Evolutionary conservation across 1,139 yeast species (phyloP), one percentile per base, ranked within the genome.

Genomic region (Hansenula sp.): DNA sequence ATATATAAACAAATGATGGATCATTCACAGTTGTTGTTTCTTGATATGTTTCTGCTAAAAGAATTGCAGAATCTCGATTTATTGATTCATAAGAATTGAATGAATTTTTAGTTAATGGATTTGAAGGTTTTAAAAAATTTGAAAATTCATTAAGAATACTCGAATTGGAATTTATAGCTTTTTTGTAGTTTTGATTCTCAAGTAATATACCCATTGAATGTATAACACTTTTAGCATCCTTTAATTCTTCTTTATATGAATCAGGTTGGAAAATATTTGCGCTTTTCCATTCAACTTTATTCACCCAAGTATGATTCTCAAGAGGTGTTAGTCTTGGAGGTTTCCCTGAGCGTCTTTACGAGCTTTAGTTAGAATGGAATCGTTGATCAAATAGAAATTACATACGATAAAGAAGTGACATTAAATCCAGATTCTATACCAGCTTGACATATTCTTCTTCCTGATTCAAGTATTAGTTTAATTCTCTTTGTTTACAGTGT

Each of bases 121-220:
- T 79, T 3, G 74, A 49, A 2, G 61, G 56, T 38, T 53, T 55
- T n/a, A 57, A 19, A n/a, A 57, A 44, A 34, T 42, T 51, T 9
- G 50, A 37, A 19, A 57, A 51, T 31, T 55, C 61, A 27, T 36
- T 44, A 4, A 57, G 38, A 1, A 50, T 41, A 8, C 63, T 63
- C 15, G 59, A 63, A 44, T 70, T 71, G 28, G 78, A 67, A 43
- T 76, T 76, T 50, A 79, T 66, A 13, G 70, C 54, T 41, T 70
- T 65, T 62, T 90, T 90, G 63, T 90, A 90, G 31, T 74, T 66
- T 44, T 69, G 77, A 51, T 84, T 76, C 54, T 86, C 93, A 40
- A 88, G 67, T 12, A 89, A 65, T 15, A 85, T 71, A 0, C 97
- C 97, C 48, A 90, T 71, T 0, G 93, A 76, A 60, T 89, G 96